Evolutionary conservation across 2,329 filamentous ascomycete species (phyloP), one percentile per base, ranked within the genome.

Genomic region (Coleophoma eucalyptorum): DNA sequence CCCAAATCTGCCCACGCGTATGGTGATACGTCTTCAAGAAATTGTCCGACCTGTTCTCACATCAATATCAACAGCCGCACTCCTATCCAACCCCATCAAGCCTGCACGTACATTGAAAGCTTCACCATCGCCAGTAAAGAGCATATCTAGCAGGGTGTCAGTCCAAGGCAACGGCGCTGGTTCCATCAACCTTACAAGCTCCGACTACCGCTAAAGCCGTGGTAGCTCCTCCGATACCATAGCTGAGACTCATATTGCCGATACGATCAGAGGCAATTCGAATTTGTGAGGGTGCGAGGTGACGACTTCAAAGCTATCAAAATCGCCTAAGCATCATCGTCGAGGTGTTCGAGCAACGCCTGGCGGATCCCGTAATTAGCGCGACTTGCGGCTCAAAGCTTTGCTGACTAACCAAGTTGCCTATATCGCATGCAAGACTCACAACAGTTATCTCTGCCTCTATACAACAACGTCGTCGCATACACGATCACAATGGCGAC

Each of bases 111-210:
- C 90, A 75, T 99, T 96, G 76, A 99, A 99, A 53, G 87, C 79
- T 79, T 99, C 93, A 68, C 95, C 94, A 70, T 89, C 91, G 67
- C 90, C 91, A 66, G 94, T 95, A 69, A 99, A 97, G 69, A 99
- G 90, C 90, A 99, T 95, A 74, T 99, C 94, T 99, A 71, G 58
- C 52, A 60, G 59, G 15, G 38, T 16, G 52, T 67, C 50, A 67
- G 61, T 56, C 48, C 44, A 40, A 40, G 44, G 33, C 50, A 49
- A 50, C 46, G 37, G 37, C 52, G n/a, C 18, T 41, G 15, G 38
- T 20, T 52, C 41, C 54, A 42, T 74, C 86, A 55, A 50, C 75
- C 89, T 71, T 81, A 95, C 90, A 94, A 70, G 84, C 77, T 78
- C 87, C 89, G 63, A 92, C 83, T 54, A 94, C 77, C 51, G 80